Evolutionary conservation across 1,284 basidiomycete species (phyloP).

Genomic region (Malassezia furfur): DNA sequence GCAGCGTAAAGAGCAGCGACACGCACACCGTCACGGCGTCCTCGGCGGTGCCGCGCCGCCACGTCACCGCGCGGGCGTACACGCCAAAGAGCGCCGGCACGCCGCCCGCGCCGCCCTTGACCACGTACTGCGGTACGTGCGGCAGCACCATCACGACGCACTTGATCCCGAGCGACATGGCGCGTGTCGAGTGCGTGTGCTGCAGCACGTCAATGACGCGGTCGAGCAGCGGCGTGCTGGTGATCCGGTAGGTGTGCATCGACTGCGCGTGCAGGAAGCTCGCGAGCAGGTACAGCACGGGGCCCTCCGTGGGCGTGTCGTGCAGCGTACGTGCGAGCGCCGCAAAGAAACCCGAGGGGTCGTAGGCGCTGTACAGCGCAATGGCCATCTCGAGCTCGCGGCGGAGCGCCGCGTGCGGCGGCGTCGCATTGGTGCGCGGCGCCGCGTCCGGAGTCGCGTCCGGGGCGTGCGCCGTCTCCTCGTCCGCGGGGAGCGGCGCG

Average conservation of each 20-base stretch:
- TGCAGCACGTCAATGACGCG: conserved; percentile 31
- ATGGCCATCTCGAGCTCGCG: conserved; percentile 36
- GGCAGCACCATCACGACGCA: conserved; percentile 43
- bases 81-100: conserved; percentile 35
- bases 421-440: neutral
- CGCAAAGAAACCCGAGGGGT: conserved; percentile 41
- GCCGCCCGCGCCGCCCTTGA: conserved; percentile 32
- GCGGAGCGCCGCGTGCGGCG: conserved; percentile 17
- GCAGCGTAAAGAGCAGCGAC: conserved; percentile 56
- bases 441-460: neutral
- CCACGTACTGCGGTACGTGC: conserved; percentile 42
- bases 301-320: conserved; percentile 24
- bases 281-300: conserved; percentile 36
- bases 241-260: conserved; percentile 41
- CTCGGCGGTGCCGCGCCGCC: conserved; percentile 31
- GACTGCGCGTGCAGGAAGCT: conserved; percentile 38
- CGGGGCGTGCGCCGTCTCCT: neutral
- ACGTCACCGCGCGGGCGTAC: conserved; percentile 39
- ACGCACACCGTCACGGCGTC: conserved; percentile 31
- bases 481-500: conserved; percentile 5
- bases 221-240: conserved; percentile 29
- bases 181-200: conserved; percentile 33
- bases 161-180: conserved; percentile 31
- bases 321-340: conserved; percentile 32
- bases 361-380: conserved; percentile 29